These are phyloP conservation scores for Oenanthe sinensis DNA, from an alignment of 129 eudicot genomes.

Conservation along the genomic window DNA sequence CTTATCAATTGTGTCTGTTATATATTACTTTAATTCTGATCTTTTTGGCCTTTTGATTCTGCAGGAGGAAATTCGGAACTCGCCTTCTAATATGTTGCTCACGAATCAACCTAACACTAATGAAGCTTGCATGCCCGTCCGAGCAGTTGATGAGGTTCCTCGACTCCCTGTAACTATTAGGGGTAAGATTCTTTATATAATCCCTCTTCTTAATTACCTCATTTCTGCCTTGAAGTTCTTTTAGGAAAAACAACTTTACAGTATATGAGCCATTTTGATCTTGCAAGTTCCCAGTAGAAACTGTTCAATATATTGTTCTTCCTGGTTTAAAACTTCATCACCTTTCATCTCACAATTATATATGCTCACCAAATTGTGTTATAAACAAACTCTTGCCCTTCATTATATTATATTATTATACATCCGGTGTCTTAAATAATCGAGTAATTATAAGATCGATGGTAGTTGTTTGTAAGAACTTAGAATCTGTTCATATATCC, in stretches of 20 bases:
- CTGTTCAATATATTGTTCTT: too few relatives aligned
- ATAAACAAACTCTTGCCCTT: background rate
- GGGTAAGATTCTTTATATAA: constrained; percentile 40
- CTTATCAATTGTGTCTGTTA: background rate
- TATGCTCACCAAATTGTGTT: too few relatives aligned
- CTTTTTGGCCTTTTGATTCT: background rate
- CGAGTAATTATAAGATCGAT: background rate
- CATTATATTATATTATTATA: constrained; percentile 6
- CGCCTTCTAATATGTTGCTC: constrained; percentile 56
- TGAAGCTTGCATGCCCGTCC: constrained; percentile 46
- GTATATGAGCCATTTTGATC: background rate
- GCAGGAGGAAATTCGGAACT: constrained; percentile 75
- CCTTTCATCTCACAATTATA: too few relatives aligned
- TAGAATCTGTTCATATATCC: constrained; percentile 23
- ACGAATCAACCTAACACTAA: constrained; percentile 52
- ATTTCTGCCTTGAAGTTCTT: background rate
- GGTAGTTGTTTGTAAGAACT: constrained; percentile 8
- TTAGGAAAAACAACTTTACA: background rate
- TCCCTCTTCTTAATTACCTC: background rate
- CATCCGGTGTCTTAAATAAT: background rate
- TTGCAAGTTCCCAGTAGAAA: background rate
- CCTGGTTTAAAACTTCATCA: background rate
- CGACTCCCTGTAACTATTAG: constrained; percentile 78
- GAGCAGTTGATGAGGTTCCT: constrained; percentile 72
- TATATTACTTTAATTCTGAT: background rate